Base-by-base conservation (phyloP, 2,329 filamentous ascomycete genomes). In the Sphaerulina populicola region DNA sequence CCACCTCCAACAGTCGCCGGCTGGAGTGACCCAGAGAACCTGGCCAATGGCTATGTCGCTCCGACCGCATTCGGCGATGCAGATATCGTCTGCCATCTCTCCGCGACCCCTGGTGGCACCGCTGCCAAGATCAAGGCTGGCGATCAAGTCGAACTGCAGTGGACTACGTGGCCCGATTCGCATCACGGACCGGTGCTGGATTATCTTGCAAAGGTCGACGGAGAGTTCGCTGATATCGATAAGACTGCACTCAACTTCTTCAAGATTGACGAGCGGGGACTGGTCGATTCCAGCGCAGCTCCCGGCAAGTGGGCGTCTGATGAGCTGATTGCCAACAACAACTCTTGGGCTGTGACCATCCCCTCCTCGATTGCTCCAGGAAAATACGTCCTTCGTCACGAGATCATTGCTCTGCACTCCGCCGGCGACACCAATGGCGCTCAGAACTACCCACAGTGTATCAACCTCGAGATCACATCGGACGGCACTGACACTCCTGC, bases 151-250 rank as follows among this genome's bases (percentile, higher is more conserved):
- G 72, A 77, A 46, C 67, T 86, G 30, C 74, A 79, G 60, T 86
- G 82, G 83, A 78, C 74, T 52, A 70, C 70, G 12, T 86, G 83
- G 83, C 82, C 82, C n/a, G 71, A 76, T 8, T 76, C 73, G 44
- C 78, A 86, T 69, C 74, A 81, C 59, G 80, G 80, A 1, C 81
- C 81, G 10, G 75, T 84, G 57, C 72, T 85, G 53, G 76, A 77
- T 65, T 85, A 84, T 69, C 69, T 84, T 10, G 82, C 82, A 44
- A 74, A 73, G 59, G 81, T 78, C 69, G 51, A 52, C 35, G 78
- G 75, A 18, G 74, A 80, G 65, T 83, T 78, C 65, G 70, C 75
- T 30, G 64, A 66, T 0, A 76, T 76, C 50, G 75, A 79, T 66
- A 77, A 79, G 66, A 69, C 65, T 2, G 63, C 68, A 6, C 73